Percentiles rank a stretch among this genome's conserved stretches.
Conservation (phyloP, 1,284 basidiomycete genomes). For the Sanghuangporus baumii region DNA sequence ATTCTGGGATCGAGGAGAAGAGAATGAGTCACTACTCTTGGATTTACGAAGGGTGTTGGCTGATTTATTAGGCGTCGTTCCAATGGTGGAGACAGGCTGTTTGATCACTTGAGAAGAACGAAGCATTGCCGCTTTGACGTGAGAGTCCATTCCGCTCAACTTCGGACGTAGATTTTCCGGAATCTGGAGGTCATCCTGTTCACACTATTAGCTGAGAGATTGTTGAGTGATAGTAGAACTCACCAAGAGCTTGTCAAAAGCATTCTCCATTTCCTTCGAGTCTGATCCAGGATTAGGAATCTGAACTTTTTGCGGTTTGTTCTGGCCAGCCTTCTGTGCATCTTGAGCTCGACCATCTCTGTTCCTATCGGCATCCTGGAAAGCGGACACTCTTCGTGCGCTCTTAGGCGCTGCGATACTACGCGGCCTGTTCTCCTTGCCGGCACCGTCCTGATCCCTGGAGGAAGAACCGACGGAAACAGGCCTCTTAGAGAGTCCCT, state of each 20-base stretch:
- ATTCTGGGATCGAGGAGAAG: slow-evolving; percentile 42
- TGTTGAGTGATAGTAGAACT: slow-evolving; percentile 20
- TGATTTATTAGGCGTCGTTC: slow-evolving; percentile 27
- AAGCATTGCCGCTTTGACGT: slow-evolving; percentile 87
- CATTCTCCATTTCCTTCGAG: slow-evolving; percentile 42
- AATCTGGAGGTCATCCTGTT: slow-evolving; percentile 80
- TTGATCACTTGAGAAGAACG: slow-evolving; percentile 73
- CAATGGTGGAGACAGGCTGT: slow-evolving; percentile 32
- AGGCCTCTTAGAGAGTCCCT: slow-evolving; percentile 13
- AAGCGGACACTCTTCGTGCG: background rate
- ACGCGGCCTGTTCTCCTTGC: slow-evolving; percentile 14
- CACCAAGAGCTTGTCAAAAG: slow-evolving; percentile 70
- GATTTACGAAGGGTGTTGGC: slow-evolving; percentile 48
- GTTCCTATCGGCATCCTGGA: slow-evolving; percentile 10
- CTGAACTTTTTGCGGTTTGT: background rate
- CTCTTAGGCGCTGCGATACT: background rate
- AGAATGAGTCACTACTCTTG: slow-evolving; percentile 63
- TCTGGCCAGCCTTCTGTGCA: background rate
- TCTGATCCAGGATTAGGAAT: background rate
- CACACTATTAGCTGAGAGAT: background rate
- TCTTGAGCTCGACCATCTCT: background rate
- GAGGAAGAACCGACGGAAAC: slow-evolving; percentile 1
- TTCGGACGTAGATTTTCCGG: slow-evolving; percentile 71
- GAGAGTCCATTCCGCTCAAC: slow-evolving; percentile 69
- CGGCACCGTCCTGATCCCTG: background rate